These are phyloP conservation scores for Fusarium stilboides DNA, from an alignment of 2,329 filamentous ascomycete species.

Conservation along the genomic window DNA sequence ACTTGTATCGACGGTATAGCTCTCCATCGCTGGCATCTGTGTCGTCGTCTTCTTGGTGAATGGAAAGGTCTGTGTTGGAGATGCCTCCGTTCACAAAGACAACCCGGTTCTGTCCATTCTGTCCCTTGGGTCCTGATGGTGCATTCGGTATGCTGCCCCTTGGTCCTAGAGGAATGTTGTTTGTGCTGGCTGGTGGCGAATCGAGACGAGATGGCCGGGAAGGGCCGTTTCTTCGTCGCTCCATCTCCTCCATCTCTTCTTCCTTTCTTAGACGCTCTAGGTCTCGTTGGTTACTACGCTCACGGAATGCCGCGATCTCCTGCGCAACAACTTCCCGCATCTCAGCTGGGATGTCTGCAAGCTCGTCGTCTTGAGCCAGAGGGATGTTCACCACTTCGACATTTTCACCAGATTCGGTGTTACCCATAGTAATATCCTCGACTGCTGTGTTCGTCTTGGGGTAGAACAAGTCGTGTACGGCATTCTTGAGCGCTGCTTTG, in stretches of 20 bases:
- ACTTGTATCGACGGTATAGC: slow-evolving; percentile 79
- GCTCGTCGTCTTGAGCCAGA: slow-evolving; percentile 88
- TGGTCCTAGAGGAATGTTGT: slow-evolving; percentile 61
- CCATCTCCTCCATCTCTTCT: slow-evolving; percentile 91
- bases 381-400: slow-evolving; percentile 93
- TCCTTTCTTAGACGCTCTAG: slow-evolving; percentile 89
- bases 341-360: slow-evolving; percentile 94
- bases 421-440: slow-evolving; percentile 79
- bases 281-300: slow-evolving; percentile 90
- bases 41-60: slow-evolving; percentile 84
- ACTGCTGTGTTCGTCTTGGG: slow-evolving; percentile 65
- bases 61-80: slow-evolving; percentile 70
- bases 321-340: slow-evolving; percentile 95
- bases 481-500: slow-evolving; percentile 75
- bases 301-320: slow-evolving; percentile 94
- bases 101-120: slow-evolving; percentile 75
- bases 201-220: slow-evolving; percentile 76
- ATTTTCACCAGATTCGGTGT: slow-evolving; percentile 73
- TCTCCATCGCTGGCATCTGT: slow-evolving; percentile 91
- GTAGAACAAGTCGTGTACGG: slow-evolving; percentile 80
- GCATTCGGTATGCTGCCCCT: slow-evolving; percentile 76
- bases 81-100: slow-evolving; percentile 86
- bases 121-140: slow-evolving; percentile 75
- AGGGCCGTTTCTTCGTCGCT: slow-evolving; percentile 79
- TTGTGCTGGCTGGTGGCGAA: slow-evolving; percentile 80